Evolutionary conservation across 2,329 filamentous ascomycete species (phyloP).

Genomic region (Arthrobotrys sinensis): DNA sequence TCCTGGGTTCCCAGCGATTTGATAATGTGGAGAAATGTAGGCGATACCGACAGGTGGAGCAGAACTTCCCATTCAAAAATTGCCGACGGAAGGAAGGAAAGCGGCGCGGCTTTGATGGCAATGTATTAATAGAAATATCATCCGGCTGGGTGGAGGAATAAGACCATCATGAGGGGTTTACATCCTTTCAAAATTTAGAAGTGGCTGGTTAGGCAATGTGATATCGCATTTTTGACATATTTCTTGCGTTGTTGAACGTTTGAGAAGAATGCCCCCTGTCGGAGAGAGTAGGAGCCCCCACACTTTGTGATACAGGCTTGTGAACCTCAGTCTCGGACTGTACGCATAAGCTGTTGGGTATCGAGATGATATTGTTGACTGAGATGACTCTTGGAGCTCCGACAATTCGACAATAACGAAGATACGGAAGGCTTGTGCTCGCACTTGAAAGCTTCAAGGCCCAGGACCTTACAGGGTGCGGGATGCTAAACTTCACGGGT

Average conservation of each 20-base stretch:
- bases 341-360: background rate
- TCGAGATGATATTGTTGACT: background rate
- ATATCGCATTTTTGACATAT: constrained; percentile 43
- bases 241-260: constrained; percentile 12
- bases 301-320: constrained; percentile 14
- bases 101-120: constrained; percentile 15
- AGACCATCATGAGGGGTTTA: constrained; percentile 16
- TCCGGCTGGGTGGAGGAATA: constrained; percentile 20
- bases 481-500: background rate
- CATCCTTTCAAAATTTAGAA: background rate
- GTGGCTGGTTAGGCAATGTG: constrained; percentile 43
- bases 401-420: background rate
- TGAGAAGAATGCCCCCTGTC: background rate
- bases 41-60: constrained; percentile 29
- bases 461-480: background rate
- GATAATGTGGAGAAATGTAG: constrained; percentile 25
- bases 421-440: background rate
- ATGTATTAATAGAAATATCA: constrained; percentile 47
- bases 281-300: constrained; percentile 21
- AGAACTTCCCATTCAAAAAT: constrained; percentile 10
- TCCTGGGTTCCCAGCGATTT: constrained; percentile 11
- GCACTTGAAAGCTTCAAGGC: constrained; percentile 1
- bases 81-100: constrained; percentile 15
- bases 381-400: constrained; percentile 29
- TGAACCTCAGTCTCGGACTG: background rate